These are phyloP conservation scores for Phialemoniopsis sp. DNA, from an alignment of 2,329 filamentous ascomycete species.

Conservation along the genomic window DNA sequence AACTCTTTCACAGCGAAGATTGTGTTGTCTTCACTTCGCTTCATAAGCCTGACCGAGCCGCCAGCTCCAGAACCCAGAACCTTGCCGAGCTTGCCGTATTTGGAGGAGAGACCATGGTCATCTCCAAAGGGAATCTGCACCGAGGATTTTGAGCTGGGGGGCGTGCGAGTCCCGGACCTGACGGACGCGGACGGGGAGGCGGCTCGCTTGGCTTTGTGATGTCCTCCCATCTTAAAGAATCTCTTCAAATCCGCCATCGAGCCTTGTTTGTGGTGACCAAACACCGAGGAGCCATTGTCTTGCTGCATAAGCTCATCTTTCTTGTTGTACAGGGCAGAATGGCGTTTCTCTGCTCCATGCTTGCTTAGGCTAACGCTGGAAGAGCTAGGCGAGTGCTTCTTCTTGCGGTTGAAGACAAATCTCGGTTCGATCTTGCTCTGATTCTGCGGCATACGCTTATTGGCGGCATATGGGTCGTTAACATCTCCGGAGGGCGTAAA, in stretches of 20 bases:
- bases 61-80: slow-evolving; percentile 92
- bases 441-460: slow-evolving; percentile 67
- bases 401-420: slow-evolving; percentile 78
- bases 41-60: slow-evolving; percentile 91
- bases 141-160: slow-evolving; percentile 39
- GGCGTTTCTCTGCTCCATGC: slow-evolving; percentile 44
- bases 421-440: slow-evolving; percentile 69
- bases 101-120: slow-evolving; percentile 84
- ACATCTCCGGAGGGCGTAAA: slow-evolving; percentile 75
- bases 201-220: slow-evolving; percentile 66
- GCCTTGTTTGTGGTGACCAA: slow-evolving; percentile 54
- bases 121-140: slow-evolving; percentile 85
- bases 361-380: slow-evolving; percentile 48
- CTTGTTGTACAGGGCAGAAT: slow-evolving; percentile 38
- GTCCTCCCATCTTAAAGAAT: slow-evolving; percentile 82
- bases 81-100: slow-evolving; percentile 93
- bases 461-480: slow-evolving; percentile 85
- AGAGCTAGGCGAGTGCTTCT: slow-evolving; percentile 61
- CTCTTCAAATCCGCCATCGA: slow-evolving; percentile 95
- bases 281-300: slow-evolving; percentile 35
- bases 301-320: slow-evolving; percentile 38
- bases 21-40: slow-evolving; percentile 83
- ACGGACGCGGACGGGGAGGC: slow-evolving; percentile 56
- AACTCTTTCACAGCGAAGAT: slow-evolving; percentile 99
- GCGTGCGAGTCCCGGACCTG: slow-evolving; percentile 43